Conservation (phyloP, 257 asterid genomes). For the Capsicum pubescens region DNA sequence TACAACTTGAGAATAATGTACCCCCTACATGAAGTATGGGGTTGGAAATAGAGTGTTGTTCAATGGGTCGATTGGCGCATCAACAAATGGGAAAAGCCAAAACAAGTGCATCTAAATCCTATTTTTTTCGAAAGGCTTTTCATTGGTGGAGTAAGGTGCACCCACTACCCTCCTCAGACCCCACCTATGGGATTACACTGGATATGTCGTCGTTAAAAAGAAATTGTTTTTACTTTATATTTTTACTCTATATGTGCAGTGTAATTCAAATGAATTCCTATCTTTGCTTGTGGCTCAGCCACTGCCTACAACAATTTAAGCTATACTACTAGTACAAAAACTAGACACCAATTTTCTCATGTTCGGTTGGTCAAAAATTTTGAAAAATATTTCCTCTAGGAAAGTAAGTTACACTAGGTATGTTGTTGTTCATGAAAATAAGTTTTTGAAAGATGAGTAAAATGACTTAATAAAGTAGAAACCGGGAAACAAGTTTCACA, state of each 20-base stretch:
- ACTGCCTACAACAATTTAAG: background rate
- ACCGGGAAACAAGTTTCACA: too few species aligned
- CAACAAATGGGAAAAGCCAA: background rate
- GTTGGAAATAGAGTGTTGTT: background rate
- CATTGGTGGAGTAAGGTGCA: too few species aligned
- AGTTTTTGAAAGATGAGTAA: too few species aligned
- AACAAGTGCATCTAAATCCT: background rate
- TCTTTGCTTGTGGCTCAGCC: background rate
- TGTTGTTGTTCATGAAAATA: too few species aligned
- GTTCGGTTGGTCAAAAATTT: too few species aligned
- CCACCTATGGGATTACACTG: background rate
- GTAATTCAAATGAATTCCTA: background rate
- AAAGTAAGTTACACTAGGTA: too few species aligned
- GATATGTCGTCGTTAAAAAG: background rate
- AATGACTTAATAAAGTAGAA: too few species aligned
- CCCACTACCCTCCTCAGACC: background rate
- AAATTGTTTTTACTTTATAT: background rate
- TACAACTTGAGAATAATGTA: conserved; percentile 13
- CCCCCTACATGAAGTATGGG: background rate
- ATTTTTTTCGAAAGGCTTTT: background rate
- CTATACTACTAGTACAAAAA: background rate
- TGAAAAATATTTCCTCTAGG: too few species aligned
- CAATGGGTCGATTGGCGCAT: background rate
- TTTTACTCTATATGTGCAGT: background rate
- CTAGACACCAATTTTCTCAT: too few species aligned